phyloP scores from a whole-genome alignment of 768 basidiomycete genomes.

The Boletus rufocinnamomeus region DNA sequence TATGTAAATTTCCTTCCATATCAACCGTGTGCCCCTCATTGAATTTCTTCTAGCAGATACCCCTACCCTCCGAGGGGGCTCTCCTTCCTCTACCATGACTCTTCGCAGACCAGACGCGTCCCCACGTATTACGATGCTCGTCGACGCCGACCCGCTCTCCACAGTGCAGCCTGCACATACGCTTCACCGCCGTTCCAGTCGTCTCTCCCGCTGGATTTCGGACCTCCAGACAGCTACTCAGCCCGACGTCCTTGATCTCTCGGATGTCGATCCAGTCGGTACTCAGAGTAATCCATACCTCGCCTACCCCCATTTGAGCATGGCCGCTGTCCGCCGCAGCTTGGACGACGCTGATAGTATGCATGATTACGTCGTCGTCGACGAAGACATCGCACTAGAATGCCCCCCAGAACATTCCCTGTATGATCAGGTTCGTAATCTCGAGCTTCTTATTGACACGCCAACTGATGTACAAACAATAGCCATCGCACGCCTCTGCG shows the following conservation, averaged over 20 bases:
- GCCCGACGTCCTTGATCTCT: slow-evolving; percentile 22
- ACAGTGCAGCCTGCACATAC: slow-evolving; percentile 3
- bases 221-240: slow-evolving; percentile 38
- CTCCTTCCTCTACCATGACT: slow-evolving; percentile 36
- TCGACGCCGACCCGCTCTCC: slow-evolving; percentile 14
- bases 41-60: slow-evolving; percentile 22
- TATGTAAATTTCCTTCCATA: slow-evolving; percentile 20
- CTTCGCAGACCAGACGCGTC: slow-evolving; percentile 30
- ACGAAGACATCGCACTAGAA: slow-evolving; percentile 33
- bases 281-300: slow-evolving; percentile 43
- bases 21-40: slow-evolving; percentile 40
- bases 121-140: slow-evolving; percentile 10
- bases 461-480: slow-evolving; percentile 21
- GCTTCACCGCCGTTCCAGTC: slow-evolving; percentile 41
- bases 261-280: slow-evolving; percentile 28
- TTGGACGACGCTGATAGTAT: slow-evolving; percentile 37
- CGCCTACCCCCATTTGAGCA: slow-evolving; percentile 40
- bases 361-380: slow-evolving; percentile 46
- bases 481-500: slow-evolving; percentile 27
- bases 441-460: slow-evolving; percentile 22
- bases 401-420: slow-evolving; percentile 21
- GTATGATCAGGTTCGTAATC: slow-evolving; percentile 31
- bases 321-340: slow-evolving; percentile 30
- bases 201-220: slow-evolving; percentile 45
- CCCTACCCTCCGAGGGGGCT: slow-evolving; percentile 16